Percentiles rank a stretch among this genome's conserved stretches.
phyloP scores from a whole-genome alignment of 352 stramenopile genomes.

The Phytophthora tentaculata region DNA sequence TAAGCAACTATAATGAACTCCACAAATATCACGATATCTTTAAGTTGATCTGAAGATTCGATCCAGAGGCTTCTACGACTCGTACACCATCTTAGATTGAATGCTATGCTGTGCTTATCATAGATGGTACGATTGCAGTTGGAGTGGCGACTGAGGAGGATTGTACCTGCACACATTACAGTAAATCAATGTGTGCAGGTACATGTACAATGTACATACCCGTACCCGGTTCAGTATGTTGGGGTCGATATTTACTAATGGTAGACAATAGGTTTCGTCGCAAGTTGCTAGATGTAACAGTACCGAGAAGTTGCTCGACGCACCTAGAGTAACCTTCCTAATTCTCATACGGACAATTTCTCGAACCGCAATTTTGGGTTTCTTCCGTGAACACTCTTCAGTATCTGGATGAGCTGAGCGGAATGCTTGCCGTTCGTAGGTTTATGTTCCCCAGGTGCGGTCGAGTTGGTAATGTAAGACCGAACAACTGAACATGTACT shows the following conservation, averaged over 20 bases:
- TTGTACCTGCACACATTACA: no score
- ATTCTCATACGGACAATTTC: not conserved
- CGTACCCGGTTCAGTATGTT: not conserved
- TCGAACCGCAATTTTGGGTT: not conserved
- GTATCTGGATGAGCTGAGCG: conserved; percentile 21
- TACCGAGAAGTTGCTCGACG: not conserved
- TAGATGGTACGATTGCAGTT: conserved; percentile 13
- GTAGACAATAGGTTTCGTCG: not conserved
- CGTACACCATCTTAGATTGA: conserved; percentile 13
- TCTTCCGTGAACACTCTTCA: not conserved
- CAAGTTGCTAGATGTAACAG: not conserved
- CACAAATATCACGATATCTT: conserved; percentile 5
- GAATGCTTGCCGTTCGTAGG: not conserved
- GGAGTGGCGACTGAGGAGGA: not conserved
- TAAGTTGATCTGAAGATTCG: conserved; percentile 11
- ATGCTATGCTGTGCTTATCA: conserved; percentile 13
- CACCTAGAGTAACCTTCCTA: not conserved
- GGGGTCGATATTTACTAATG: not conserved
- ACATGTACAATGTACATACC: no score
- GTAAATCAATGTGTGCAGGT: not conserved
- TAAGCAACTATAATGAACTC: not conserved
- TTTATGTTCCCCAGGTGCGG: conserved; percentile 8
- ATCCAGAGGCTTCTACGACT: not conserved
- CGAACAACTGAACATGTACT: no score
- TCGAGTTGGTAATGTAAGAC: no score